Evolutionary conservation across 23 red algal species (phyloP), one percentile per base, ranked within the genome.

Genomic region (Gracilariopsis chorda): DNA sequence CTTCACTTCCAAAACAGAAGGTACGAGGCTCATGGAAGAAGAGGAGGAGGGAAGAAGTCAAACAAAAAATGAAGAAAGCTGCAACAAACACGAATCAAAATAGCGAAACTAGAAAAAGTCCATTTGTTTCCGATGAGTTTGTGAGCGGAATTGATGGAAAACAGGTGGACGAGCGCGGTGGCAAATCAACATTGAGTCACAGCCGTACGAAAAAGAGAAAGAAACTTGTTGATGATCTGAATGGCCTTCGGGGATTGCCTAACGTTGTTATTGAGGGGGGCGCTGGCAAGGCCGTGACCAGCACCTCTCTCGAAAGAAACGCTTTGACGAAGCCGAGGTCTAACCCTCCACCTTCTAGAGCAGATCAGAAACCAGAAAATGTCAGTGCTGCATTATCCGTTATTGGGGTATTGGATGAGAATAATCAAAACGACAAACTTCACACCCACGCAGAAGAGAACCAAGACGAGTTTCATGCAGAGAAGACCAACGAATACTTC

Each of bases 91-190:
- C 1, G 35, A 0, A 80, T 21, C 40, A 14, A 80, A 48, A 44
- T 20, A 70, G 44, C 62, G 17, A 19, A 10, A 7, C 19, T 25
- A 33, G 19, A 34, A 20, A 72, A 56, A 73, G 35, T 74, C 44
- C 19, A 14, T 17, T 37, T 21, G 57, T 13, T 24, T 72, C 57
- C 24, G 82, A 86, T 69, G 82, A 86, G 46, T 86, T 86, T 69
- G 58, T 44, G 1, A 86, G 82, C 29, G 82, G 82, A 67, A 86
- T 86, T 25, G 82, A 86, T 24, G 42, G 17, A n/a, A 36, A 33
- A 44, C 51, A 59, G 35, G 30, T 21, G 37, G 51, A 27, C 2
- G 53, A 30, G 36, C 48, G 53, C 11, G 7, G 25, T 80, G 49
- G 5, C 2, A 20, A 35, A 19, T 14, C 7, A 58, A 23, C 49